Percentiles rank a stretch among this genome's conserved stretches.
phyloP scores from a whole-genome alignment of 306 rosid genomes.

The Vachellia pachyceras region DNA sequence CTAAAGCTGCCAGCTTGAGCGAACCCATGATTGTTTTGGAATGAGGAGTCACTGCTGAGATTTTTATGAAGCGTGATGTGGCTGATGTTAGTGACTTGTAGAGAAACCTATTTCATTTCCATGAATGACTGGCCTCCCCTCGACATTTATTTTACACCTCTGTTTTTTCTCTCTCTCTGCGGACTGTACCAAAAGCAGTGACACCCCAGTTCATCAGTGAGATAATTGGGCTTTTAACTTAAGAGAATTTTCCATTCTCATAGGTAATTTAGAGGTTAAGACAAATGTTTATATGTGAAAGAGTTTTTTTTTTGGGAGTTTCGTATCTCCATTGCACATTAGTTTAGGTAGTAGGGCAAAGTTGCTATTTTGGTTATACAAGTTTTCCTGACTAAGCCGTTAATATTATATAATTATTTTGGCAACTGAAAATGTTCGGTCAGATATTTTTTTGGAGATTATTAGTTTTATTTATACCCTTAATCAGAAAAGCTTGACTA shows the following conservation, averaged over 20 bases:
- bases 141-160: too few species aligned
- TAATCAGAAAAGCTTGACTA: background rate
- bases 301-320: constrained; percentile 16
- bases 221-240: constrained; percentile 39
- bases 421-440: background rate
- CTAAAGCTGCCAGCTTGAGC: constrained; percentile 87
- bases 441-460: background rate
- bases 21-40: constrained; percentile 35
- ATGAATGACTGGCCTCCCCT: too few species aligned
- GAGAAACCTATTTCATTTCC: too few species aligned
- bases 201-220: constrained; percentile 37
- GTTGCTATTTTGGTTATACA: constrained; percentile 35
- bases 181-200: too few species aligned
- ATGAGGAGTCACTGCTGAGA: constrained; percentile 38
- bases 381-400: constrained; percentile 27
- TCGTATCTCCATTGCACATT: constrained; percentile 38
- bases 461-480: background rate
- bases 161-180: too few species aligned
- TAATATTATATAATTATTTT: constrained; percentile 21
- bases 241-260: constrained; percentile 26
- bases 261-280: constrained; percentile 37
- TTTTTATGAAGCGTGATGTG: constrained; percentile 38
- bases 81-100: constrained; percentile 28
- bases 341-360: constrained; percentile 28
- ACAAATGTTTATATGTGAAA: constrained; percentile 35